phyloP scores from a whole-genome alignment of 2,329 filamentous ascomycete genomes.

The Colletotrichum gloeosporioides region DNA sequence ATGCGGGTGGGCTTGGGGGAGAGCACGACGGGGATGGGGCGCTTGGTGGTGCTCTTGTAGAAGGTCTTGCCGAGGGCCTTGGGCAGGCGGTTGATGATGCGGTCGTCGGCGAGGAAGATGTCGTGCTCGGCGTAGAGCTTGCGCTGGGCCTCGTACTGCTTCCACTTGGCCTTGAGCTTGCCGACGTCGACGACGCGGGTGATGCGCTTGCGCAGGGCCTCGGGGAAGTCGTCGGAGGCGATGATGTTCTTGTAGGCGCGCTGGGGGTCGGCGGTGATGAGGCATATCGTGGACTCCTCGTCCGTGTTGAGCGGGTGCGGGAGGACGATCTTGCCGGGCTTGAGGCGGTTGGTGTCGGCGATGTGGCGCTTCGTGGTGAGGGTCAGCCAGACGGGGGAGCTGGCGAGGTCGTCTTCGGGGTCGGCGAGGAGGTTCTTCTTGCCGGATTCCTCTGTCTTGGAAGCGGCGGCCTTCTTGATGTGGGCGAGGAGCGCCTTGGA shows the following conservation, averaged over 20 bases:
- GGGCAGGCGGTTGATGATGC: constrained; percentile 72
- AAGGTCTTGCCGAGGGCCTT: constrained; percentile 84
- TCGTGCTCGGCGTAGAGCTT: constrained; percentile 88
- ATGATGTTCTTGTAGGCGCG: constrained; percentile 90
- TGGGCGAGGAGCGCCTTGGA: constrained; percentile 67
- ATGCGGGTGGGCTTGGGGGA: constrained; percentile 66
- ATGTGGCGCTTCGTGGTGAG: constrained; percentile 72
- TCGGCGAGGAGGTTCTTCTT: constrained; percentile 63
- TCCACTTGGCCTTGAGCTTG: constrained; percentile 84
- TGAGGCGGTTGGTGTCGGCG: constrained; percentile 76
- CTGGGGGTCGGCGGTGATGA: constrained; percentile 84
- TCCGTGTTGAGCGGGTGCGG: constrained; percentile 78
- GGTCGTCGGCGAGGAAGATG: constrained; percentile 90
- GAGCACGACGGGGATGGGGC: constrained; percentile 83
- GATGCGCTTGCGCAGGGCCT: constrained; percentile 69
- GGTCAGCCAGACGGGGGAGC: constrained; percentile 65
- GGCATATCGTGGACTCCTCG: constrained; percentile 74
- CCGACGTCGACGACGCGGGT: constrained; percentile 79
- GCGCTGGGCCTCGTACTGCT: constrained; percentile 84
- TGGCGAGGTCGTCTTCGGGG: constrained; percentile 46
- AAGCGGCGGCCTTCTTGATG: constrained; percentile 61
- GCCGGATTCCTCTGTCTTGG: constrained; percentile 35
- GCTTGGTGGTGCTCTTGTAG: constrained; percentile 82
- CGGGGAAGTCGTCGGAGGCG: constrained; percentile 70
- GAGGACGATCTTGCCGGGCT: constrained; percentile 82